Evolutionary conservation across 2,329 filamentous ascomycete species (phyloP), one percentile per base, ranked within the genome.

Genomic region (Botrytis pseudocinerea): DNA sequence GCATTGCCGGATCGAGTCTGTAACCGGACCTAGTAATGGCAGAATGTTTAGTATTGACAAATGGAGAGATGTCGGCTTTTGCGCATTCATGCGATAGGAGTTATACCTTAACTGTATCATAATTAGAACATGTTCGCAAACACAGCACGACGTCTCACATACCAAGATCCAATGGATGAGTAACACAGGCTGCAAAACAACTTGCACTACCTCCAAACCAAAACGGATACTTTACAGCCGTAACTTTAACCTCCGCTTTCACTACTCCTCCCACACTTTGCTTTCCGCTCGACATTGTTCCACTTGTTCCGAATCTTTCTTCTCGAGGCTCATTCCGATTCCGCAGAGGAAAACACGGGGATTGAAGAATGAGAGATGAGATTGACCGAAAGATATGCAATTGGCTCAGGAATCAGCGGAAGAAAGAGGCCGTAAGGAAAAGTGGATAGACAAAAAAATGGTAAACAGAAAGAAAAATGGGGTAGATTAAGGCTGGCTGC

Each of bases 141-240:
- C 22, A 44, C 22, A 38, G 28, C 16, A 38, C 12, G 16, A 16
- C 9, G 38, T 60, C 28, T 73, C 44, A 77, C 91, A 82, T 87
- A 97, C 94, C 89, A 76, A 98, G 87, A 88, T 98, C 95, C 80
- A 98, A 86, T 68, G 95, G 95, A 86, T 98, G 95, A 44, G 95
- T 98, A 66, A 97, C 93, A 78, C 90, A 91, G 62, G 95, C 95
- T 54, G 95, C 95, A 86, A 96, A 91, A 81, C 93, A 97, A 80
- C 93, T 96, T 69, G 95, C 94, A 81, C 93, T 97, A 72, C 96
- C 96, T 76, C 96, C 96, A 82, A 99, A 98, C 96, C 95, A 98
- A 83, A 95, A 95, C 16, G 93, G 93, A 84, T 95, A 95, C 44
- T 79, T 76, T 35, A 84, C 72, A 65, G 75, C 70, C 63, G 69